Base-by-base conservation (phyloP, 306 rosid genomes). In the Quercus variabilis region DNA sequence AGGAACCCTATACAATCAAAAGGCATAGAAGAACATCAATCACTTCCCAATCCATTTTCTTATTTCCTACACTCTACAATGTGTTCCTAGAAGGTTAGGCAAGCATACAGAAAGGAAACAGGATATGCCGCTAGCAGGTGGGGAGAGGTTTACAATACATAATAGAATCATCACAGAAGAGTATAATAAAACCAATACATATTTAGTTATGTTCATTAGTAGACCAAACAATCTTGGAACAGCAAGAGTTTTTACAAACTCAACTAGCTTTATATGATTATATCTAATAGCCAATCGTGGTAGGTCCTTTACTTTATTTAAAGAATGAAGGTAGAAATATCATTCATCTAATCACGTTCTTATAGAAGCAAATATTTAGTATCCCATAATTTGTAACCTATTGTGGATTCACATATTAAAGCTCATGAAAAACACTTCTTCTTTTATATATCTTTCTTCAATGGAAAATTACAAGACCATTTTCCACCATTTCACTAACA, bases 1-100 rank as follows among this genome's bases (percentile, higher is more conserved):
- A 78, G 95, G 92, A 74, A 90, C 82, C 89, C 98, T 93, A 49
- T 51, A 72, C 17, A 82, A 74, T 76, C 62, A 75, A 78, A 77
- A 78, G n/a, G 64, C 15, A 23, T 7, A 63, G 80, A 64, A 38
- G 46, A 76, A 71, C 57, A 51, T 62, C 52, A 74, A 72, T 67
- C 62, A 59, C 41, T 18, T 46, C 55, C 35, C 54, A 55, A 75
- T 33, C 41, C 78, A 69, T 74, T 74, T 74, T 73, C 35, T 31
- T 41, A 69, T 73, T 58, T 60, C 60, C 74, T 23, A 59, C 72
- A 43, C 58, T 69, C 56, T 77, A 63, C 58, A 20, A 31, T 63
- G 75, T 69, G 57, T 26, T 69, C 77, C 78, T 76, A 19, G 43
- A 75, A 68, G 52, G 21, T 79, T 41, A 18, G 55, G 38, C 68